phyloP scores from a whole-genome alignment of 257 asterid genomes.

The Nicotiana tabacum region DNA sequence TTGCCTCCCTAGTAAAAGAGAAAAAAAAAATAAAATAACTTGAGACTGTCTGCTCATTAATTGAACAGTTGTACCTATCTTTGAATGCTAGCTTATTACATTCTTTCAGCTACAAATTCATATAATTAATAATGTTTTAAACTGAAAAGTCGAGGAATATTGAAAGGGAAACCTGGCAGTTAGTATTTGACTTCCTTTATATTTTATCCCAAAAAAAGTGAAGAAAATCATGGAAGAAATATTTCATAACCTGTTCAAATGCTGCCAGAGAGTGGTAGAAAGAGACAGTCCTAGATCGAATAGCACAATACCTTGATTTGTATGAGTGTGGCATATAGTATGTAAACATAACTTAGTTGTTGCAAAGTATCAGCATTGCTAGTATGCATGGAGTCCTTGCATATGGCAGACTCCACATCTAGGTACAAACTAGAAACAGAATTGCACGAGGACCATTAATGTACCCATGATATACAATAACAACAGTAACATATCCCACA shows the following conservation, averaged over 20 bases:
- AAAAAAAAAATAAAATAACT: too few relatives aligned
- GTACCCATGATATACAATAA: not conserved
- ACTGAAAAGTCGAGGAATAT: too few relatives aligned
- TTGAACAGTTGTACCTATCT: too few relatives aligned
- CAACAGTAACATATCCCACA: too few relatives aligned
- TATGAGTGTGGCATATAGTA: not conserved
- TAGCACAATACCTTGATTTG: not conserved
- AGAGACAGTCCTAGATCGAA: not conserved
- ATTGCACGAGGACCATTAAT: not conserved
- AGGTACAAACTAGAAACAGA: not conserved
- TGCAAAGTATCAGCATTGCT: not conserved
- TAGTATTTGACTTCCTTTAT: too few relatives aligned
- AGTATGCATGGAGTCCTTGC: not conserved
- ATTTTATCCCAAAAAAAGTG: too few relatives aligned
- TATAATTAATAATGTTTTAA: too few relatives aligned
- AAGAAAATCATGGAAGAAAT: not conserved
- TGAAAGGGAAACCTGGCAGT: too few relatives aligned
- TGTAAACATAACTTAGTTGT: not conserved
- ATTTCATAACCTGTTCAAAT: not conserved
- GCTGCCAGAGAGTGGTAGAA: not conserved
- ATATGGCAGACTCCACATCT: not conserved
- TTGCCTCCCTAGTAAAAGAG: too few relatives aligned
- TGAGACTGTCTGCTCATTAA: too few relatives aligned
- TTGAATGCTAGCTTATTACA: too few relatives aligned
- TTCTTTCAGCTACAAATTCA: too few relatives aligned